A percentile compares a stretch with the other conserved stretches of the same genome.
These are phyloP conservation scores for Tetrahymena thermophila DNA, from an alignment of 73 alveolate genomes.

Conservation along the genomic window DNA sequence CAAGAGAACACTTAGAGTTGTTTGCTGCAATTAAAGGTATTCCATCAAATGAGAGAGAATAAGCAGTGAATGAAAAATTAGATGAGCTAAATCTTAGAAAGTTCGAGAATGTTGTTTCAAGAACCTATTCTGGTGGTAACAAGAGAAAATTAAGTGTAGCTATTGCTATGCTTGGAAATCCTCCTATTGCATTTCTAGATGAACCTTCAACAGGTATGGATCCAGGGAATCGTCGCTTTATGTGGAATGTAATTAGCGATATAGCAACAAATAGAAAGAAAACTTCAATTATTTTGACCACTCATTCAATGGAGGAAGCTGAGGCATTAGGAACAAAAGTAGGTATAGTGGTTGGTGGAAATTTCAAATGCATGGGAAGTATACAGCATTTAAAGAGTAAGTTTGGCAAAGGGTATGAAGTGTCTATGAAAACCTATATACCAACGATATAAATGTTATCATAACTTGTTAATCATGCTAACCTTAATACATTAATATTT, in stretches of 20 bases:
- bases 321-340: constrained; percentile 71
- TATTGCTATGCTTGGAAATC: constrained; percentile 58
- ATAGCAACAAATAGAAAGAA: constrained; percentile 72
- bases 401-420: constrained; percentile 65
- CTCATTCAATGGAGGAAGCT: constrained; percentile 55
- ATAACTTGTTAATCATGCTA: background rate
- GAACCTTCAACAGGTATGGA: constrained; percentile 80
- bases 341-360: constrained; percentile 67
- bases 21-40: constrained; percentile 62
- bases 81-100: background rate
- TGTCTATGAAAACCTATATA: constrained; percentile 18
- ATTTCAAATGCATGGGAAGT: constrained; percentile 60
- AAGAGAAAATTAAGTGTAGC: constrained; percentile 69
- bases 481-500: constrained; percentile 7
- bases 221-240: constrained; percentile 51
- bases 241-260: constrained; percentile 76
- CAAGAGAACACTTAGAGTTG: constrained; percentile 56
- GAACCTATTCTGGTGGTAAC: constrained; percentile 59
- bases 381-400: constrained; percentile 46
- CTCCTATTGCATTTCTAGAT: constrained; percentile 55
- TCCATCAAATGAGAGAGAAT: background rate
- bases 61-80: constrained; percentile 11
- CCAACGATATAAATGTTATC: constrained; percentile 3
- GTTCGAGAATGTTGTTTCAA: constrained; percentile 2
- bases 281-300: constrained; percentile 34